Conservation (phyloP, 768 basidiomycete genomes). For the Hypholoma fasciculare region DNA sequence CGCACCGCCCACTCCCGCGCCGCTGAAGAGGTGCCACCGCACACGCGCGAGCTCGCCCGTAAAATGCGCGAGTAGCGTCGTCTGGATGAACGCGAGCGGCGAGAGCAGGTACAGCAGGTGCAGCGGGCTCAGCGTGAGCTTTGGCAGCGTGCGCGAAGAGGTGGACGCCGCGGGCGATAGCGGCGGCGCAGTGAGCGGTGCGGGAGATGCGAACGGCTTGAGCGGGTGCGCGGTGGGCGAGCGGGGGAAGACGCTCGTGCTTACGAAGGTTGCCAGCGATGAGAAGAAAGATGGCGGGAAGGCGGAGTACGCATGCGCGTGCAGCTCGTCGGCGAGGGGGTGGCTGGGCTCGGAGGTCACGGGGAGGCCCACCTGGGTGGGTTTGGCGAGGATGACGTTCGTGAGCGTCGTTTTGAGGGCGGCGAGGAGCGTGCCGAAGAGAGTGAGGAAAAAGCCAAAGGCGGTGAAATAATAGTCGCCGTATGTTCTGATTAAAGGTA, state of each 20-base stretch:
- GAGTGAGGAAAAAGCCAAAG: slow-evolving; percentile 83
- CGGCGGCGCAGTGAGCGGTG: background rate
- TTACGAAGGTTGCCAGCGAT: slow-evolving; percentile 2
- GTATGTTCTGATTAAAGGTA: slow-evolving; percentile 61
- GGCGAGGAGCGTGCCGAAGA: slow-evolving; percentile 89
- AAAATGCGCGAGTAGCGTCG: slow-evolving; percentile 71
- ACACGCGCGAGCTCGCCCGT: slow-evolving; percentile 81
- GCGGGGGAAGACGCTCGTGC: slow-evolving; percentile 12
- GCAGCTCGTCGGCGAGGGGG: background rate
- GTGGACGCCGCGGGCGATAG: background rate
- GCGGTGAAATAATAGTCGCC: slow-evolving; percentile 93
- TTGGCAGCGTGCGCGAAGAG: slow-evolving; percentile 21
- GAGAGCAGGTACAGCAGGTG: slow-evolving; percentile 90
- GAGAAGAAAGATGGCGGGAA: slow-evolving; percentile 16
- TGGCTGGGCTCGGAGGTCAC: slow-evolving; percentile 6
- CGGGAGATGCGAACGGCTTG: slow-evolving; percentile 1
- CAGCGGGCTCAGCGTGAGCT: slow-evolving; percentile 54
- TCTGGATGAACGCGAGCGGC: slow-evolving; percentile 89
- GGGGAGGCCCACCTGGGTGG: slow-evolving; percentile 13
- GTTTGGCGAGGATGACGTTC: slow-evolving; percentile 53
- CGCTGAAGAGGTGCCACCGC: slow-evolving; percentile 24
- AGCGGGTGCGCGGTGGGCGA: slow-evolving; percentile 10
- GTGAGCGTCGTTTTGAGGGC: slow-evolving; percentile 94
- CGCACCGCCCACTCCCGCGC: slow-evolving; percentile 18
- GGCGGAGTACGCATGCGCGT: background rate